These are phyloP conservation scores for Fusarium xylarioides DNA, from an alignment of 2,329 filamentous ascomycete genomes.

Conservation along the genomic window DNA sequence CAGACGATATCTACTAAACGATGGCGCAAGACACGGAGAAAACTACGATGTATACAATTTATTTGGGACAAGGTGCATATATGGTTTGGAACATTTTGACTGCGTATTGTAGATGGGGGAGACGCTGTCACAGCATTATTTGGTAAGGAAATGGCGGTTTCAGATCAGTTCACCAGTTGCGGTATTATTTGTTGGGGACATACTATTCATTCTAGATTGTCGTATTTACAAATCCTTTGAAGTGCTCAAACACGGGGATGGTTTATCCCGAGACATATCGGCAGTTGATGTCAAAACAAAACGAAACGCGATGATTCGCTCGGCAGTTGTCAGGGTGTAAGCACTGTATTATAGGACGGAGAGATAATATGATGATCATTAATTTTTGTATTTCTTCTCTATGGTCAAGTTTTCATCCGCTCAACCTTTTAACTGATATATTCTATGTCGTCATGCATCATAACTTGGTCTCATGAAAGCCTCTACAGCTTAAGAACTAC, in stretches of 20 bases:
- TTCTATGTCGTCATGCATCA: conserved; percentile 33
- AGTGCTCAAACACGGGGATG: neutral
- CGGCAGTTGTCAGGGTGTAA: neutral
- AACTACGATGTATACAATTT: conserved; percentile 32
- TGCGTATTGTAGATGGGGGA: neutral
- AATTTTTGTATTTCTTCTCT: conserved; percentile 15
- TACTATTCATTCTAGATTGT: conserved; percentile 19
- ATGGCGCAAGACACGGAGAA: conserved; percentile 6
- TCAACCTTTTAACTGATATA: neutral
- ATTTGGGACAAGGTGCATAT: conserved; percentile 37
- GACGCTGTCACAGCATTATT: conserved; percentile 3
- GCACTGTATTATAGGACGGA: neutral
- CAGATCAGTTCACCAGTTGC: neutral
- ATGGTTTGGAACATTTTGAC: conserved; percentile 24
- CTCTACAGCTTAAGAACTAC: conserved; percentile 50
- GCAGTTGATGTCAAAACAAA: neutral
- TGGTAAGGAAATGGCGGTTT: conserved; percentile 3
- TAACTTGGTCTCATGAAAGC: conserved; percentile 32
- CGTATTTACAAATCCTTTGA: neutral
- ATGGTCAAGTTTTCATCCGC: neutral
- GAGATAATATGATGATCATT: conserved; percentile 4
- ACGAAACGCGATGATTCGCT: neutral
- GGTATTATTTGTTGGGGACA: neutral
- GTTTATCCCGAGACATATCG: neutral
- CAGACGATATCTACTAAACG: neutral